phyloP scores from a whole-genome alignment of 768 basidiomycete genomes.

The Panaeolus papilionaceus region DNA sequence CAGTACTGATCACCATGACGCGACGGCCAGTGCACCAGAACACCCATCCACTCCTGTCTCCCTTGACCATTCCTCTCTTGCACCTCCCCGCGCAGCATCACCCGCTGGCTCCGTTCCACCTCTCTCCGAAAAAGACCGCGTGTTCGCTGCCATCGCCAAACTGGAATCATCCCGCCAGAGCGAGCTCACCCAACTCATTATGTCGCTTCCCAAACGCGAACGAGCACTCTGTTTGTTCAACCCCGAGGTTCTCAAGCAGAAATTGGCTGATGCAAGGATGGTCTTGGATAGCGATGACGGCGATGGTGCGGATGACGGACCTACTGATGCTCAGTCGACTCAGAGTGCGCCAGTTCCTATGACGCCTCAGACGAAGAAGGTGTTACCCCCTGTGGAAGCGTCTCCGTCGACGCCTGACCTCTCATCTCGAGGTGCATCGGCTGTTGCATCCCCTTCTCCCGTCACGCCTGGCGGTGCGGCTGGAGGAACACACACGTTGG shows the following conservation, averaged over 20 bases:
- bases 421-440: slow-evolving; percentile 76
- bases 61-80: slow-evolving; percentile 74
- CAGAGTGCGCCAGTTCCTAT: slow-evolving; percentile 44
- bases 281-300: slow-evolving; percentile 79
- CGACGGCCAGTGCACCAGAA: slow-evolving; percentile 89
- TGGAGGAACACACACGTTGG: slow-evolving; percentile 60
- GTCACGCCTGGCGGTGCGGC: slow-evolving; percentile 52
- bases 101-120: slow-evolving; percentile 69
- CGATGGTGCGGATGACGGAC: slow-evolving; percentile 39
- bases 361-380: slow-evolving; percentile 73
- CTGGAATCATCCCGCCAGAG: slow-evolving; percentile 64
- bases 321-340: slow-evolving; percentile 30
- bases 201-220: slow-evolving; percentile 88
- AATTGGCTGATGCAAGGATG: slow-evolving; percentile 82
- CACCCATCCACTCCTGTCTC: slow-evolving; percentile 89
- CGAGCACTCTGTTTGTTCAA: slow-evolving; percentile 93
- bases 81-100: slow-evolving; percentile 85
- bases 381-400: slow-evolving; percentile 42
- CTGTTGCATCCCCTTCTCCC: slow-evolving; percentile 73
- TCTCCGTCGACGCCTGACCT: slow-evolving; percentile 81
- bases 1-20: slow-evolving; percentile 67
- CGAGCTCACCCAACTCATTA: slow-evolving; percentile 79
- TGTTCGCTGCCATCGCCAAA: slow-evolving; percentile 67
- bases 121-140: slow-evolving; percentile 75
- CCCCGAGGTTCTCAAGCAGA: slow-evolving; percentile 74